A percentile compares a stretch with the other conserved stretches of the same genome.
These are phyloP conservation scores for Anethum foeniculum DNA, from an alignment of 140 eudicot genomes.

Conservation along the genomic window DNA sequence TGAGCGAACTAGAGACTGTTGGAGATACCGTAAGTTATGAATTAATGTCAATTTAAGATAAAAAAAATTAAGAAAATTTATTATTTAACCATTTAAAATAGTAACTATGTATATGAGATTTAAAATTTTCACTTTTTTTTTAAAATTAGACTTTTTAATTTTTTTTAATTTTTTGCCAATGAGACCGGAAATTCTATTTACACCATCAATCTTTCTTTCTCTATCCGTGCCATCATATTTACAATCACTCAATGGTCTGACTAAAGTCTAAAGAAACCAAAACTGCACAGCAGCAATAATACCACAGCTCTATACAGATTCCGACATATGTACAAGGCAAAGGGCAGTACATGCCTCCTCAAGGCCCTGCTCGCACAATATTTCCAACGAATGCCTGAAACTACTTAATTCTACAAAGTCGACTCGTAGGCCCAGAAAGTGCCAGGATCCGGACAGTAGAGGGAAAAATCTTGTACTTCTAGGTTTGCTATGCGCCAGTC, in stretches of 20 bases:
- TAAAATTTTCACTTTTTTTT: too few species aligned
- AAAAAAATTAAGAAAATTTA: too few species aligned
- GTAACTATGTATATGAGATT: too few species aligned
- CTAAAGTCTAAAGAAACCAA: neutral
- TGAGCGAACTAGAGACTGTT: too few species aligned
- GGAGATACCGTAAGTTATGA: too few species aligned
- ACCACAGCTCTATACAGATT: neutral
- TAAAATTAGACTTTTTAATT: too few species aligned
- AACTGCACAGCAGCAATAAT: neutral
- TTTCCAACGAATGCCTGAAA: neutral
- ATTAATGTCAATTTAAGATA: too few species aligned
- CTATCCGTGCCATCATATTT: neutral
- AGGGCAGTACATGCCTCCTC: neutral
- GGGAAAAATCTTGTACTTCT: constrained; percentile 75
- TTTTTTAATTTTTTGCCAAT: too few species aligned
- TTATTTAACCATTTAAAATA: too few species aligned
- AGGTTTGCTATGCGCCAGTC: constrained; percentile 91
- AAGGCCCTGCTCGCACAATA: neutral
- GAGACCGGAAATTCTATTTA: constrained; percentile 1
- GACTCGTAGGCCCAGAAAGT: constrained; percentile 87
- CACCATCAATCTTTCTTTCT: neutral
- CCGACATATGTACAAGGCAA: constrained; percentile 4
- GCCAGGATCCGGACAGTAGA: constrained; percentile 79
- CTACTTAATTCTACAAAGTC: constrained; percentile 25
- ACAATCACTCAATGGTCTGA: neutral